A percentile compares a stretch with the other conserved stretches of the same genome.
phyloP scores from a whole-genome alignment of 768 basidiomycete genomes.

The Xerocomellus dryophilus region DNA sequence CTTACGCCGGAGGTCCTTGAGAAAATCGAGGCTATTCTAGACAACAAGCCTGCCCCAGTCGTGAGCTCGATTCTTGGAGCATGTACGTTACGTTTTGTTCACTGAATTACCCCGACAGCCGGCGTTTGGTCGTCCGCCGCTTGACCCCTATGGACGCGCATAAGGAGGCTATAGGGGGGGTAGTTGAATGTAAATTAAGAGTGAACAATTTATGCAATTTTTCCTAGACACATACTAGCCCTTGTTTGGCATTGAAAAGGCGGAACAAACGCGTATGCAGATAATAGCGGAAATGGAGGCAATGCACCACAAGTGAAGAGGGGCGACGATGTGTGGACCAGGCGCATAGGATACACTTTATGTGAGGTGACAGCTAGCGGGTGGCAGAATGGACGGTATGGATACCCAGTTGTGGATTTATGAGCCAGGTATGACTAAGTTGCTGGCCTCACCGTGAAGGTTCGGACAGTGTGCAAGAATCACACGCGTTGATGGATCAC shows the following conservation, averaged over 20 bases:
- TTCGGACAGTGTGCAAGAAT: no score
- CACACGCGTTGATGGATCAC: no score
- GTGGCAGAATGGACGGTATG: no score
- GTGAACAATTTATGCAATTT: neutral
- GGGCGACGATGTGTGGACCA: no score
- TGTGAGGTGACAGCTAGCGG: no score
- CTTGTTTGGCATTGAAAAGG: no score
- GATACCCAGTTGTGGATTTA: no score
- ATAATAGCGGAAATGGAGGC: no score
- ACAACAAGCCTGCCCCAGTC: slow-evolving; percentile 34
- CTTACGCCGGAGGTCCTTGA: slow-evolving; percentile 48
- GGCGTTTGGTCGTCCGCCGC: slow-evolving; percentile 26
- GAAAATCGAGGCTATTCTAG: slow-evolving; percentile 52
- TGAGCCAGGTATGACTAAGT: no score
- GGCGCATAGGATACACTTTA: no score
- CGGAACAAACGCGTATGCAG: neutral
- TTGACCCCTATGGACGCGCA: slow-evolving; percentile 29
- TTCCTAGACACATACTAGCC: neutral
- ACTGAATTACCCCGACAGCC: slow-evolving; percentile 18
- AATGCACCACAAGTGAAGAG: no score
- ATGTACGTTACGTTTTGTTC: neutral
- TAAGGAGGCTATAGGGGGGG: neutral
- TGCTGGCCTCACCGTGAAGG: no score
- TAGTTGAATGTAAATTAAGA: neutral
- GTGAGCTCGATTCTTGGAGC: slow-evolving; percentile 19